Base-by-base conservation (phyloP, 2,329 filamentous ascomycete genomes). In the Thelonectria blattea region DNA sequence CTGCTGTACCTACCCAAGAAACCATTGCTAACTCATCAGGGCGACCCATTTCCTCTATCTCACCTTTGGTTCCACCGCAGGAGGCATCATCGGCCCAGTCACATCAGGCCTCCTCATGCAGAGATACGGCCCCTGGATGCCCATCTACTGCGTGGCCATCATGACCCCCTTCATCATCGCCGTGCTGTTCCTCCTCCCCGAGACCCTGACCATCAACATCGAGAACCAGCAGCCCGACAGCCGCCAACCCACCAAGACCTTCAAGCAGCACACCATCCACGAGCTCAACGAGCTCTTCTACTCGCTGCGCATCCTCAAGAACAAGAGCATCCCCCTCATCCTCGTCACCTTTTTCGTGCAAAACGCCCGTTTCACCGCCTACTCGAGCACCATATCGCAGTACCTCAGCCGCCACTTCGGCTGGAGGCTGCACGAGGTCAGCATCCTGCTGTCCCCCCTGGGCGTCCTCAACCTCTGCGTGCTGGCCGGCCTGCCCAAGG, bases 321-420 rank as follows among this genome's bases (percentile, higher is more conserved):
- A 77, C 56, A 66, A 65, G 49, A 75, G 74, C 48, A 67, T 80
- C 2, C 70, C 72, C 11, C 70, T 80, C 34, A 69, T 79, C 32
- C 69, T 81, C 2, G 65, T 76, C 17, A 74, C 73, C 0, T 80
- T 79, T 52, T 70, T 81, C 14, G 71, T 79, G 43, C 69, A 73
- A 53, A 73, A 71, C 39, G 75, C 78, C 11, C 67, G 78, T n/a
- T 68, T 69, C 52, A 63, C 71, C 0, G 75, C 76, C 6, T 74
- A 77, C 62, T 71, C 73, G 12, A 68, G 67, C 7, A 78, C 73
- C 1, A 67, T 81, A 30, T 69, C 74, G 5, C 79, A 81, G 66
- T 79, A 78, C 42, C 67, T 81, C 55, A 79, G 77, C 73, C 80
- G 78, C 56, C 70, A 79, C 58, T 81, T 80, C 47, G 73, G 73